Base-by-base conservation (phyloP, 2,329 filamentous ascomycete genomes). In the Huntiella moniliformis region DNA sequence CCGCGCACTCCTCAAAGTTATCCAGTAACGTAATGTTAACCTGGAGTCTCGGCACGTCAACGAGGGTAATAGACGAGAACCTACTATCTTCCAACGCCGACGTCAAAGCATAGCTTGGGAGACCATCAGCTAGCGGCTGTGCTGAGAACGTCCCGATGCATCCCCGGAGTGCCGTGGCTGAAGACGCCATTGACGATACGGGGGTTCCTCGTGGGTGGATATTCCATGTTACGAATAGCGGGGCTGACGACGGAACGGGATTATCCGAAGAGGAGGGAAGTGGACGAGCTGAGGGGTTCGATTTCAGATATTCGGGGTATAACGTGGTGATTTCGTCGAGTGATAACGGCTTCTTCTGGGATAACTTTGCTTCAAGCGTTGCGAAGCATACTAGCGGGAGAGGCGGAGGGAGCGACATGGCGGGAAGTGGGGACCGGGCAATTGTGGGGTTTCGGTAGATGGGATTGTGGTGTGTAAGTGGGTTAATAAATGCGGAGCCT, bases 91-190 rank as follows among this genome's bases (percentile, higher is more conserved):
- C 63, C 16, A 80, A 62, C 2, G 75, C 75, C 60, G 87, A 86
- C 44, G 81, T 91, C 53, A 93, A 64, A 40, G 87, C 82, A 62
- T 95, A 96, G 50, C 75, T 77, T 44, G 75, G 67, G 38, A 98
- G 66, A 3, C 86, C 87, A 1, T 73, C 62, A 28, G 76, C 69
- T 10, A 98, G 72, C 42, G 80, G 74, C 55, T 83, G 75, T 2
- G 77, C 61, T 56, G 87, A 82, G 57, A 96, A 98, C 2, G 88
- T 98, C 54, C 91, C 91, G 58, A 98, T 96, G 67, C 91, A 98
- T 50, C 91, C 91, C 50, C 91, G 79, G 37, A 98, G 73, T 17
- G 71, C 73, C 58, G 79, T 77, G 52, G 75, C 64, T 22, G 75
- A 72, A 45, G 55, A 51, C 13, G 49, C 12, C 4, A 39, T 28